Percentiles rank a stretch among this genome's conserved stretches.
phyloP scores from a whole-genome alignment of 2,329 filamentous ascomycete genomes.

The Neonectria punicea region DNA sequence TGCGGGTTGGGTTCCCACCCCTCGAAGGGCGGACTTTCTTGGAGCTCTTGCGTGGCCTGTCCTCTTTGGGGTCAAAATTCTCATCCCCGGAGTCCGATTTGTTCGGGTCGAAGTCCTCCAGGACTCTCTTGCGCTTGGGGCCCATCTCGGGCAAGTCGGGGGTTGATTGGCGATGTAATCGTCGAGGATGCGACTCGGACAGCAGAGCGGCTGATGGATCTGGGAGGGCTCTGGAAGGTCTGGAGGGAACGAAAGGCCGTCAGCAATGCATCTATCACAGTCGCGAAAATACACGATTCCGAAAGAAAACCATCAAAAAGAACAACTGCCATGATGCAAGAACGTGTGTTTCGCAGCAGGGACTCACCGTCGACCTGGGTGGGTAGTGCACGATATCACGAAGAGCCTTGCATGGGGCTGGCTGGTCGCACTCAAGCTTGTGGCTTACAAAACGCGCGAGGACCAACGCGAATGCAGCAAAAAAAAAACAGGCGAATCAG shows the following conservation, averaged over 20 bases:
- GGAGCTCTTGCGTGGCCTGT: constrained; percentile 53
- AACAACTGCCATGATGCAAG: not conserved
- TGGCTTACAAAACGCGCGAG: constrained; percentile 39
- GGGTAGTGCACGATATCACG: constrained; percentile 39
- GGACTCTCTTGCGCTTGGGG: constrained; percentile 66
- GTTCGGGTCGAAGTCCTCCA: constrained; percentile 72
- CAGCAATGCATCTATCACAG: constrained; percentile 27
- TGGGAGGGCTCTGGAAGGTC: constrained; percentile 24
- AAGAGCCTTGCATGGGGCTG: constrained; percentile 40
- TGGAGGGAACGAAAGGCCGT: constrained; percentile 27
- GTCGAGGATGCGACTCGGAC: constrained; percentile 15
- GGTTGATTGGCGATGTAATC: not conserved
- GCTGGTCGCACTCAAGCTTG: constrained; percentile 37
- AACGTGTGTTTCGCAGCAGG: constrained; percentile 13
- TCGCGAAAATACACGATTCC: constrained; percentile 5
- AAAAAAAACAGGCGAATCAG: constrained; percentile 8
- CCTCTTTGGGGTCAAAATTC: constrained; percentile 69
- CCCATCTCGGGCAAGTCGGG: constrained; percentile 40
- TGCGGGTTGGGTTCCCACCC: constrained; percentile 47
- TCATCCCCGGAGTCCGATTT: constrained; percentile 74
- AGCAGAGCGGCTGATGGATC: constrained; percentile 12
- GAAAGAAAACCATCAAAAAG: not conserved
- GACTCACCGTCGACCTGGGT: constrained; percentile 38
- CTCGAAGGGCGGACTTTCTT: constrained; percentile 56
- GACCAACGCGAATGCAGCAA: constrained; percentile 32